Evolutionary conservation across 805 yeast species (phyloP).

Genomic region (Metschnikowia kunwiensis): DNA sequence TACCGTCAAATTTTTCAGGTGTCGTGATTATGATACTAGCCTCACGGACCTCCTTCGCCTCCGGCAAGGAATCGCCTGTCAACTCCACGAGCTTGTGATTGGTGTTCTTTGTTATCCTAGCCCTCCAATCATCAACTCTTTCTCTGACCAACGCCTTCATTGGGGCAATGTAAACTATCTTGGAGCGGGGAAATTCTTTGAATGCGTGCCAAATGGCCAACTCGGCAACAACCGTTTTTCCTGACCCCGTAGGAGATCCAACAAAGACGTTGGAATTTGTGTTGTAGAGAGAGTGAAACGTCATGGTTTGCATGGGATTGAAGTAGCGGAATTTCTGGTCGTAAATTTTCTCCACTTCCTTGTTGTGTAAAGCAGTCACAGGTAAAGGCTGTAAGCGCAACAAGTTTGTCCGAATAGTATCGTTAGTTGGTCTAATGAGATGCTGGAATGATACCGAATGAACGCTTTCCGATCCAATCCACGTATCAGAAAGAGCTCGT

Average conservation of each 20-base stretch:
- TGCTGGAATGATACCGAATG: constrained; percentile 86
- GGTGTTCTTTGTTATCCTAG: constrained; percentile 47
- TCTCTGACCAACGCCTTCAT: constrained; percentile 86
- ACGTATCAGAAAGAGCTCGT: constrained; percentile 74
- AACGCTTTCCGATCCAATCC: constrained; percentile 82
- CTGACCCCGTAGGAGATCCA: constrained; percentile 99
- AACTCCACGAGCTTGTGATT: constrained; percentile 61
- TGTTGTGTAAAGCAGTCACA: constrained; percentile 69
- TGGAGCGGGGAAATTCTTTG: constrained; percentile 72
- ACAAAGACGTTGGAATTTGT: constrained; percentile 76
- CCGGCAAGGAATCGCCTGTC: constrained; percentile 82
- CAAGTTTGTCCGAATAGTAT: constrained; percentile 78
- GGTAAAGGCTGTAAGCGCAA: constrained; percentile 85
- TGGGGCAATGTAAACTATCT: constrained; percentile 82
- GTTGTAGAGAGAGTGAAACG: constrained; percentile 84
- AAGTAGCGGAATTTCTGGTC: constrained; percentile 70
- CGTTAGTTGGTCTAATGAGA: constrained; percentile 82
- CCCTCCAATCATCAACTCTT: constrained; percentile 78
- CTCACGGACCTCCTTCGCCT: constrained; percentile 57
- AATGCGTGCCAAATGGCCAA: constrained; percentile 97
- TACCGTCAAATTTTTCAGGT: constrained; percentile 86
- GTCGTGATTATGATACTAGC: constrained; percentile 80
- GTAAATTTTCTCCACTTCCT: constrained; percentile 66
- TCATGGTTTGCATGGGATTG: constrained; percentile 99
- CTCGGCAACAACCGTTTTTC: constrained; percentile 96